Evolutionary conservation across 805 yeast species (phyloP), one percentile per base, ranked within the genome.

Genomic region (Sugiyamaella chiloensis): DNA sequence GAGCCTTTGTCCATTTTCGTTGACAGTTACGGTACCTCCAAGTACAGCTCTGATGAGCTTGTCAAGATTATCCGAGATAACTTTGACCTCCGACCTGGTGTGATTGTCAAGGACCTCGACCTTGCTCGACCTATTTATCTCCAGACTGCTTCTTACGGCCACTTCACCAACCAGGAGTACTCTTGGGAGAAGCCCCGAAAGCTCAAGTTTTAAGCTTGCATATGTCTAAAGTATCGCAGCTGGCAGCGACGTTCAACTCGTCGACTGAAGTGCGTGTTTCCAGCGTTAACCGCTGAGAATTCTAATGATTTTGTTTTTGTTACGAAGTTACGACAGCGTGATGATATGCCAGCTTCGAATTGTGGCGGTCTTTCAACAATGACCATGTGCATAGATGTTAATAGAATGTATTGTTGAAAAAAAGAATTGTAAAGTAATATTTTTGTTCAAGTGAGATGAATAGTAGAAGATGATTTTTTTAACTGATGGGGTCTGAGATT

Each of bases 51-150:
- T 58, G 87, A 80, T 48, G 91, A 93, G 78, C 83, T 93, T 67
- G 97, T 91, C 96, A 86, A 75, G 56, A 88, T 93, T 70, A 85
- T 93, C 75, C 78, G 81, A 71, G 82, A 86, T 75, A 93, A 93
- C 86, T 93, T 93, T 67, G 98, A 93, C 75, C 80, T 93, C 70
- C 91, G 99, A 82, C 99, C 99, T 57, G 99, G 99, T 87, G 93
- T 86, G 63, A 82, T 93, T 72, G 99, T 93, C 69, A 87, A 76
- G 73, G 96, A 90, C 72, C 83, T 93, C 67, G 93, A 93, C 71
- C 82, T 93, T 69, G 99, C 99, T 58, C 88, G 96, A 78, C 99
- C 99, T 73, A 93, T 93, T 74, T 93, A 93, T 81, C 82, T 88
- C 79, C 86, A 91, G 85, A 93, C 99, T 63, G 99, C 99, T 64